These are phyloP conservation scores for Fragaria vesca DNA, from an alignment of 306 rosid genomes.

Conservation along the genomic window DNA sequence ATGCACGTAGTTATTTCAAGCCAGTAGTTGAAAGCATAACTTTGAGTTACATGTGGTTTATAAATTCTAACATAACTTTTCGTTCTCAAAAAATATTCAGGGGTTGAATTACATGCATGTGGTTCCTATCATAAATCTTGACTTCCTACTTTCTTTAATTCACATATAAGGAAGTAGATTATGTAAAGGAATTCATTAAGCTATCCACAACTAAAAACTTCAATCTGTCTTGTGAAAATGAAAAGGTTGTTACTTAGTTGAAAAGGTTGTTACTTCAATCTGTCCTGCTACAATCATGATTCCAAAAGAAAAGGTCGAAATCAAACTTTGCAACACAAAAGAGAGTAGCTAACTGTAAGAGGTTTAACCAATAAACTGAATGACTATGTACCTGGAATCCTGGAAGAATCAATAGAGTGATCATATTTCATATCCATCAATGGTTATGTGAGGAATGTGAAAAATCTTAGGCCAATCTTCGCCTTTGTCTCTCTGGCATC, in stretches of 20 bases:
- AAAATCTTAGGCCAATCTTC: background rate
- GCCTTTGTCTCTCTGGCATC: slow-evolving; percentile 1
- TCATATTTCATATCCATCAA: background rate
- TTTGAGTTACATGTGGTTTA: too few relatives aligned
- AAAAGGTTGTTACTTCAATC: background rate
- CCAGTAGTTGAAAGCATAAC: too few relatives aligned
- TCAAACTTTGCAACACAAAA: background rate
- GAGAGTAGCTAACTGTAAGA: background rate
- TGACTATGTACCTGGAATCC: background rate
- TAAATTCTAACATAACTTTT: background rate
- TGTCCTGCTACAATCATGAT: background rate
- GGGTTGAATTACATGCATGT: background rate
- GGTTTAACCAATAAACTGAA: background rate
- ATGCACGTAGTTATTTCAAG: background rate
- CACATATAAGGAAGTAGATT: background rate
- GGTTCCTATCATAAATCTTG: background rate
- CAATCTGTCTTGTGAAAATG: background rate
- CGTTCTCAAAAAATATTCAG: background rate
- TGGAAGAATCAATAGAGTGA: background rate
- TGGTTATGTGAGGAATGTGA: background rate
- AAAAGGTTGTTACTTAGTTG: background rate
- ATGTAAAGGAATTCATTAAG: background rate
- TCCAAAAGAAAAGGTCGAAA: background rate
- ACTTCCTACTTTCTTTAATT: background rate
- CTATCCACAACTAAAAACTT: background rate